A percentile compares a stretch with the other conserved stretches of the same genome.
Conservation (phyloP, 140 eudicot species). For the Flaveria floridana region DNA sequence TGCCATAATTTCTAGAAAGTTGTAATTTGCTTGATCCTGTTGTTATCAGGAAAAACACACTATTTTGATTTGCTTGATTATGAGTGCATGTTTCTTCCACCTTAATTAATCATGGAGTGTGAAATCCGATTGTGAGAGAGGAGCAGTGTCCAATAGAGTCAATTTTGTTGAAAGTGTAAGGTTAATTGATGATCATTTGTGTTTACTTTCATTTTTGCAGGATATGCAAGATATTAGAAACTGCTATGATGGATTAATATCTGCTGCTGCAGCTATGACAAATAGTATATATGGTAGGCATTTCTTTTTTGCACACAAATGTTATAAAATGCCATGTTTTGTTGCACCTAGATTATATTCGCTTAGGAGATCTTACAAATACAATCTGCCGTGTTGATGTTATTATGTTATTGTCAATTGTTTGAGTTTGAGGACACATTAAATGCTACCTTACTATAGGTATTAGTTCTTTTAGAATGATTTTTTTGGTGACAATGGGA, state of each 20-base stretch:
- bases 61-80: too few species aligned
- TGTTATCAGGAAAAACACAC: neutral
- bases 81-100: conserved; percentile 7
- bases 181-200: conserved; percentile 1
- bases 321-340: conserved; percentile 11
- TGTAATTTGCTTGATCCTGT: neutral
- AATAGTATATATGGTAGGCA: conserved; percentile 80
- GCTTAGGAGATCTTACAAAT: neutral
- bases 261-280: conserved; percentile 92
- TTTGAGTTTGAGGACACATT: conserved; percentile 15
- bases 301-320: neutral
- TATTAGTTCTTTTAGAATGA: conserved; percentile 2
- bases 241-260: conserved; percentile 81
- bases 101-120: neutral
- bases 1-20: neutral
- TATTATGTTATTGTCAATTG: neutral
- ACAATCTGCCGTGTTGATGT: neutral
- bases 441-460: neutral
- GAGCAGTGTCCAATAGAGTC: neutral
- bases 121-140: conserved; percentile 13
- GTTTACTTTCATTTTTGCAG: conserved; percentile 40
- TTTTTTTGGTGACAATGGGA: conserved; percentile 1
- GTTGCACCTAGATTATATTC: conserved; percentile 4
- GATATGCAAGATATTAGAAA: conserved; percentile 87
- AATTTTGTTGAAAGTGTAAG: conserved; percentile 22